Conservation (phyloP, 495 filamentous ascomycete species). For the Halenospora varia region DNA sequence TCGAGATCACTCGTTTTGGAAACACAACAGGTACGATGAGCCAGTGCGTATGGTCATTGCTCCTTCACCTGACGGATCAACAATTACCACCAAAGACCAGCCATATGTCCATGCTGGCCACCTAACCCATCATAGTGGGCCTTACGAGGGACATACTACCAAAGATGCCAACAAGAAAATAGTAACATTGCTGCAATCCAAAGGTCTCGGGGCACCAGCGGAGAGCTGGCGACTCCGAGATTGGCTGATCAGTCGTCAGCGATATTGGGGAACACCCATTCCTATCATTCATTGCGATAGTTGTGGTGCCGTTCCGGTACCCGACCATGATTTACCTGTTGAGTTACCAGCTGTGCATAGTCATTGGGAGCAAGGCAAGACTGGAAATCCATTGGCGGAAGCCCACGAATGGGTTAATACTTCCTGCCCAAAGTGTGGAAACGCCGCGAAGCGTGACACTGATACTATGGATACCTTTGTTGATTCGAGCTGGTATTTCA, state of each 20-base stretch:
- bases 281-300: conserved; percentile 78
- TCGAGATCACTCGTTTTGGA: conserved; percentile 77
- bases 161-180: conserved; percentile 58
- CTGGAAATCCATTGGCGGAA: conserved; percentile 72
- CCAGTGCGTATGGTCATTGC: conserved; percentile 49
- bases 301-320: conserved; percentile 79
- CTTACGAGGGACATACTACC: conserved; percentile 55
- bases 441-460: conserved; percentile 73
- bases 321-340: conserved; percentile 71
- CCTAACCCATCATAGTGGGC: conserved; percentile 59
- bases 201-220: conserved; percentile 50
- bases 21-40: conserved; percentile 52
- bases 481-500: conserved; percentile 89
- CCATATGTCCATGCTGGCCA: conserved; percentile 59
- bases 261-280: conserved; percentile 90
- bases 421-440: conserved; percentile 67
- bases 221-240: conserved; percentile 77
- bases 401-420: conserved; percentile 71
- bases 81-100: conserved; percentile 33
- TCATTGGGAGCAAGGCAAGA: conserved; percentile 63
- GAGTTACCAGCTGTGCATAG: conserved; percentile 64
- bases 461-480: conserved; percentile 97
- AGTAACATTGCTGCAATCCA: conserved; percentile 47
- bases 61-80: conserved; percentile 44
- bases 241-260: conserved; percentile 83